Base-by-base conservation (phyloP, 352 stramenopile species). In the Globisporangium canariense region DNA sequence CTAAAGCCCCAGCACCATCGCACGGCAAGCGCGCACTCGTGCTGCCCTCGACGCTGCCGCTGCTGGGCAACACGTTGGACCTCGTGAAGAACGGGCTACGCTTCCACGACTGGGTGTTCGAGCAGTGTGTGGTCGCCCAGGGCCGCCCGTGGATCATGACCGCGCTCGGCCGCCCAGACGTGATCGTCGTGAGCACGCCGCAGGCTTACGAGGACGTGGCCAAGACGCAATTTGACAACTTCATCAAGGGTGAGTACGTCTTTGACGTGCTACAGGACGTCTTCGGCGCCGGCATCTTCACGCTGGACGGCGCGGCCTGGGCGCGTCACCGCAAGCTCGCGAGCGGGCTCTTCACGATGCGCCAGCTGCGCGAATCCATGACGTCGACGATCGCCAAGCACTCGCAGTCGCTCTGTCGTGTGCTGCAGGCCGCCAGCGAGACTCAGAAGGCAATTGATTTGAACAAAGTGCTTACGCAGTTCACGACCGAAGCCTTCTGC, bases 321-420 rank as follows among this genome's bases (percentile, higher is more conserved):
- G 50, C 67, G 1, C 20, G 67, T 20, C 79, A 88, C 41, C 73
- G 79, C 11, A 85, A 87, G 28, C 74, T 62, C 2, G 79, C 80
- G 57, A 90, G 74, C 52, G 87, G 94, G 60, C 83, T 96, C n/a
- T 90, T 92, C 36, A 85, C 75, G 6, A 73, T 47, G 32, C 49
- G 56, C 18, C n/a, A 40, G 43, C 40, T 71, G 43, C 60, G 62
- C 28, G 56, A 64, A 25, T 63, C 60, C 3, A 65, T 71, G 38
- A 46, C 63, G 16, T 4, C 9, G 20, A 57, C 32, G 30, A 56
- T 64, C 32, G 32, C 30, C 18, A 64, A 55, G 58, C 58, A 64
- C 58, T 30, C 25, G 7, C 30, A 57, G 40, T 46, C 45, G 34
- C 45, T 64, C 40, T 49, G 32, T 25, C 53, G 36, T 5, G 28